Evolutionary conservation across 2,329 filamentous ascomycete genomes (phyloP).

Genomic region (Drechslera avenae): DNA sequence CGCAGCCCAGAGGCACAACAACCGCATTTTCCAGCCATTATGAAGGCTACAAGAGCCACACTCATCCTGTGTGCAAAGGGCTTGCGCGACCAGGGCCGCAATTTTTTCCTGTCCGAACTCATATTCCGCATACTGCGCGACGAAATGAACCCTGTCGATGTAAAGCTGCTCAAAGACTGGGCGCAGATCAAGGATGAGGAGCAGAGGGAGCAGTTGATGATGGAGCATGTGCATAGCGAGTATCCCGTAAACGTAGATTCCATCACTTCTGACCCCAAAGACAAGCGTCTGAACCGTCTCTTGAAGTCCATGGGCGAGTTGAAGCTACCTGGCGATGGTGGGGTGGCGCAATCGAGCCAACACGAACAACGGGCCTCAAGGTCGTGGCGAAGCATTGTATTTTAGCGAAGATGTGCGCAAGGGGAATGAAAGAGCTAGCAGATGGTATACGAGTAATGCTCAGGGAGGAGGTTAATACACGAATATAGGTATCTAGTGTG

Average conservation of each 20-base stretch:
- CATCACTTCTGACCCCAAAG: conserved; percentile 13
- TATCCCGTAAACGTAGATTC: conserved; percentile 4
- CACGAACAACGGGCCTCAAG: neutral
- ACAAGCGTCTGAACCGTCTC: neutral
- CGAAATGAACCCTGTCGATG: conserved; percentile 9
- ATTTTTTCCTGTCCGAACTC: conserved; percentile 7
- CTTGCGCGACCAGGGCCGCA: conserved; percentile 9
- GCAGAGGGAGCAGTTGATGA: neutral
- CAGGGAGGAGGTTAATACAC: too few relatives aligned
- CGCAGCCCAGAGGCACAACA: neutral
- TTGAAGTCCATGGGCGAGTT: conserved; percentile 1
- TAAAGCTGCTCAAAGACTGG: conserved; percentile 7
- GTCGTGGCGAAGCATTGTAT: conserved; percentile 5
- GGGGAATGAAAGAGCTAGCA: too few relatives aligned
- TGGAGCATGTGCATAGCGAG: conserved; percentile 4
- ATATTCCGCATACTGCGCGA: conserved; percentile 12
- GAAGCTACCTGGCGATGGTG: neutral
- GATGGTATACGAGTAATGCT: too few relatives aligned
- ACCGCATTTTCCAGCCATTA: neutral
- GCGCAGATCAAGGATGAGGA: conserved; percentile 2
- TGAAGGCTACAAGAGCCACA: conserved; percentile 9
- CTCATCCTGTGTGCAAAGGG: conserved; percentile 14
- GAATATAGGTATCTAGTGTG: too few relatives aligned
- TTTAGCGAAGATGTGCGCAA: neutral
- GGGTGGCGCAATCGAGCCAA: neutral